phyloP scores from a whole-genome alignment of 2,329 filamentous ascomycete genomes.

The Cladophialophora bantiana region DNA sequence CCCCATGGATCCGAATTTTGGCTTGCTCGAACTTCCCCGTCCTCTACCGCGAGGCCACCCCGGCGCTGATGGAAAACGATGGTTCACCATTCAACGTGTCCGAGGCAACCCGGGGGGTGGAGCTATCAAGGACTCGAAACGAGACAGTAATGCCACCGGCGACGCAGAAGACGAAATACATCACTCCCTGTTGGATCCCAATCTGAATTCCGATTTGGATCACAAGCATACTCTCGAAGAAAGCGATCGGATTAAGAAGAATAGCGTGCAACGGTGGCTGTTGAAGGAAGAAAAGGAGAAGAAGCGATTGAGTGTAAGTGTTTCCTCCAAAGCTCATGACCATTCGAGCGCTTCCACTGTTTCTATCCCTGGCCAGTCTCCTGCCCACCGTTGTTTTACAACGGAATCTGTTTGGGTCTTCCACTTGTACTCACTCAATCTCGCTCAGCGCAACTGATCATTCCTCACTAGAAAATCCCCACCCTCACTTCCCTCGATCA shows the following conservation, averaged over 20 bases:
- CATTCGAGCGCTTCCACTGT: background rate
- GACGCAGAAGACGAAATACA: constrained; percentile 62
- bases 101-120: constrained; percentile 70
- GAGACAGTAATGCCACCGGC: constrained; percentile 22
- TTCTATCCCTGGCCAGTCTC: background rate
- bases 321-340: background rate
- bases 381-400: background rate
- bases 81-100: constrained; percentile 78
- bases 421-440: background rate
- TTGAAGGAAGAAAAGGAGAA: constrained; percentile 70
- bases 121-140: constrained; percentile 34
- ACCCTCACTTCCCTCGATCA: constrained; percentile 13
- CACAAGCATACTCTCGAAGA: constrained; percentile 76
- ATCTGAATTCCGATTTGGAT: constrained; percentile 59
- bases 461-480: constrained; percentile 25
- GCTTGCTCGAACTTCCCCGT: constrained; percentile 52
- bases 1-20: constrained; percentile 46
- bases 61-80: constrained; percentile 60
- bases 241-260: constrained; percentile 82
- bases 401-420: background rate
- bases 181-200: constrained; percentile 54
- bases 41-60: constrained; percentile 54
- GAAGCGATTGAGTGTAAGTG: constrained; percentile 57
- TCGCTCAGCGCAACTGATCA: background rate
- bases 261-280: constrained; percentile 72